Evolutionary conservation across 805 yeast genomes (phyloP).

Genomic region (Lipomyces sp.): DNA sequence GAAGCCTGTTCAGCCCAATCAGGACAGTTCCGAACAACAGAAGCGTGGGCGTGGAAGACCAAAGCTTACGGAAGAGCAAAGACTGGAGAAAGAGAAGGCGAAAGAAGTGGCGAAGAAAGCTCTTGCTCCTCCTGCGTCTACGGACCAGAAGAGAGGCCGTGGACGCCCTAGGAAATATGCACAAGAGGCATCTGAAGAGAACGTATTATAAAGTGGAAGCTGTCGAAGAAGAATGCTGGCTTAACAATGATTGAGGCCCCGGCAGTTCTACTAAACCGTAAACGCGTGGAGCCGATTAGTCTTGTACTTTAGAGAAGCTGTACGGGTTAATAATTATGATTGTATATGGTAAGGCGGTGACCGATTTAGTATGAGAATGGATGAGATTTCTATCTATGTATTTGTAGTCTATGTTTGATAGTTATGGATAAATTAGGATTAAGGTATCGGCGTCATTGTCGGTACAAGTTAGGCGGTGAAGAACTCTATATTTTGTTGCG

Average conservation of each 20-base stretch:
- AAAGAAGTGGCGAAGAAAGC: neutral
- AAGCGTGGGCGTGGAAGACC: slow-evolving; percentile 26
- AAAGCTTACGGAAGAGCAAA: neutral
- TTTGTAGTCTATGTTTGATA: neutral
- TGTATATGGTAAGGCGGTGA: neutral
- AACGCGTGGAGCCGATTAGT: neutral
- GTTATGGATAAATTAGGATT: neutral
- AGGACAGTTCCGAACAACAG: neutral
- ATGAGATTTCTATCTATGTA: neutral
- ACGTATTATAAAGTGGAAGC: neutral
- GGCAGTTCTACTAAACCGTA: no score
- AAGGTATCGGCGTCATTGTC: no score
- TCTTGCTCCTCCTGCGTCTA: neutral
- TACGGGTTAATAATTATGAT: neutral
- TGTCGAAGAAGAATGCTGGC: no score
- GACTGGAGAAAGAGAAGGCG: neutral
- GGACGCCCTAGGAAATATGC: slow-evolving; percentile 5
- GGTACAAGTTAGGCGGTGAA: no score
- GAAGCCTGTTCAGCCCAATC: neutral
- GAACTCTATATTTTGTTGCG: no score
- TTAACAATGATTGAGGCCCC: no score
- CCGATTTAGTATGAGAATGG: neutral
- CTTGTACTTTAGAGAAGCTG: neutral
- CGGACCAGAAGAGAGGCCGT: neutral
- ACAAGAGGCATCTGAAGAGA: neutral